phyloP scores from a whole-genome alignment of 306 rosid genomes.

The Carpinus viminea region DNA sequence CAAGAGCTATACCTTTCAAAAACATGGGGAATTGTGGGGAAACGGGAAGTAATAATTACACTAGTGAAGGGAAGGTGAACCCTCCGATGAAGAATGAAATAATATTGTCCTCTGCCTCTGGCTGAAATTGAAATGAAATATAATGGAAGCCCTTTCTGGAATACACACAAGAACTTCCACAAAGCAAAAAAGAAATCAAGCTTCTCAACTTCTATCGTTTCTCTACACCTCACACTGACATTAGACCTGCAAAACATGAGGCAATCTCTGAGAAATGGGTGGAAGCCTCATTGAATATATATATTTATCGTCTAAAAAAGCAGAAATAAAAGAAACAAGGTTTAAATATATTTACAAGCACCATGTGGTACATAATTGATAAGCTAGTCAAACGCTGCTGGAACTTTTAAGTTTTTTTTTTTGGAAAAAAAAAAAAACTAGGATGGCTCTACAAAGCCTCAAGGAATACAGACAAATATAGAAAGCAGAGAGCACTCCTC shows the following conservation, averaged over 20 bases:
- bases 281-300: not conserved
- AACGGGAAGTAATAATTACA: conserved; percentile 49
- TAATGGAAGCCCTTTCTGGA: conserved; percentile 30
- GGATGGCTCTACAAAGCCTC: not conserved
- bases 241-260: conserved; percentile 46
- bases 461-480: not conserved
- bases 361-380: not conserved
- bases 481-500: not conserved
- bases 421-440: not conserved
- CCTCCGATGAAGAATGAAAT: conserved; percentile 22
- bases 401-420: not conserved
- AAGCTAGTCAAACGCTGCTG: not conserved
- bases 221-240: conserved; percentile 24
- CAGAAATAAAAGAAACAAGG: not conserved
- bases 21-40: not conserved
- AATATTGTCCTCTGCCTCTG: conserved; percentile 20
- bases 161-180: conserved; percentile 21
- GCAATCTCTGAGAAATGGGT: conserved; percentile 18
- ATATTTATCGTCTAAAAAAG: not conserved
- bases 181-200: conserved; percentile 27
- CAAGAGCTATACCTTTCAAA: not conserved
- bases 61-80: conserved; percentile 20
- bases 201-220: conserved; percentile 25
- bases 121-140: conserved; percentile 25
- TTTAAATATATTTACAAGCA: not conserved